These are phyloP conservation scores for Kuraishia borneana DNA, from an alignment of 805 yeast genomes.

Conservation along the genomic window DNA sequence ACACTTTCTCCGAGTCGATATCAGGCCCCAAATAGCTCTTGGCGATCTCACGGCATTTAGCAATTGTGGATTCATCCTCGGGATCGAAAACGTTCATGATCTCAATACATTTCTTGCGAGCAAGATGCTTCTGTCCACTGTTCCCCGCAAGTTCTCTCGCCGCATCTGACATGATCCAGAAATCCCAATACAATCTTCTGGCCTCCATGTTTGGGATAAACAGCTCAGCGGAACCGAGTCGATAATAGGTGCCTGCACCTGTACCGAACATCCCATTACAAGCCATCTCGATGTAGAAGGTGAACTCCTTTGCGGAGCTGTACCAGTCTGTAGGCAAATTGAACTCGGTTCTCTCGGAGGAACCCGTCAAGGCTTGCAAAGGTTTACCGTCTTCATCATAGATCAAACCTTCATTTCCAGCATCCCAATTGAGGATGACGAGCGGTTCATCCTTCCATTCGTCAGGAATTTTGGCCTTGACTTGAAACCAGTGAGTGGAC, in stretches of 20 bases:
- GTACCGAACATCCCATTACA: slow-evolving; percentile 90
- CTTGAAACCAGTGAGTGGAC: slow-evolving; percentile 92
- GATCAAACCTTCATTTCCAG: slow-evolving; percentile 76
- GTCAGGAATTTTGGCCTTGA: slow-evolving; percentile 53
- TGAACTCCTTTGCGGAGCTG: slow-evolving; percentile 37
- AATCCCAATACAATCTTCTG: slow-evolving; percentile 66
- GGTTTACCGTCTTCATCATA: slow-evolving; percentile 60
- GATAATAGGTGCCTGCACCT: slow-evolving; percentile 51
- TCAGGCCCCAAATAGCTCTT: slow-evolving; percentile 50
- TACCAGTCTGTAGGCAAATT: slow-evolving; percentile 48
- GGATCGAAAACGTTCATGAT: slow-evolving; percentile 83
- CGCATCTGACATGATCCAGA: slow-evolving; percentile 83
- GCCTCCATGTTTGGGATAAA: slow-evolving; percentile 77
- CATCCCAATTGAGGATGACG: slow-evolving; percentile 73
- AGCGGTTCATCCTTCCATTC: slow-evolving; percentile 33
- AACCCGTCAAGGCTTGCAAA: slow-evolving; percentile 78
- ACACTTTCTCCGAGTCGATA: slow-evolving; percentile 57
- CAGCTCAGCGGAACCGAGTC: slow-evolving; percentile 60
- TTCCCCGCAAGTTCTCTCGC: slow-evolving; percentile 74
- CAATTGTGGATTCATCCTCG: slow-evolving; percentile 43
- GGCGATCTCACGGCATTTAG: slow-evolving; percentile 58
- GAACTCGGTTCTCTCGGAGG: slow-evolving; percentile 71
- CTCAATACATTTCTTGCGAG: slow-evolving; percentile 66
- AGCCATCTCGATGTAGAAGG: slow-evolving; percentile 77
- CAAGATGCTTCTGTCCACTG: slow-evolving; percentile 75